Base-by-base conservation (phyloP, 805 yeast species). In the Starmerella stigmatis region DNA sequence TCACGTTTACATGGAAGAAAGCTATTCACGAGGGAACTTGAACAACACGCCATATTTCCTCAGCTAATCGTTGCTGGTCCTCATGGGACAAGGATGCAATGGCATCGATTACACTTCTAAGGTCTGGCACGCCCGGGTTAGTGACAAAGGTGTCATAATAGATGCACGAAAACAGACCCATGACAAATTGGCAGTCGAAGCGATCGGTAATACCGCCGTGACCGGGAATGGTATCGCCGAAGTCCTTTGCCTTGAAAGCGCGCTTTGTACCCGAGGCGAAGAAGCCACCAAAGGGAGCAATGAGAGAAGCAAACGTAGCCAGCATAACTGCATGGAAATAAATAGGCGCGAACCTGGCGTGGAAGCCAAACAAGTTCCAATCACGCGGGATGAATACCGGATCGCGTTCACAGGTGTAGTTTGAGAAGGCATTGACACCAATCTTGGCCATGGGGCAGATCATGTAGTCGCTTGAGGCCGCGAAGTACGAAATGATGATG, bases 211-310 rank as follows among this genome's bases (percentile, higher is more conserved):
- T 80, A 55, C 98, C 98, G 52, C 98, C 98, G 61, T 92, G 98
- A 26, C 98, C 98, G 13, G 98, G 98, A 55, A 92, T 92, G 9
- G 97, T 89, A 60, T 89, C 94, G 55, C 97, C 98, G 60, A 92
- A 92, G 65, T 92, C 98, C 66, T 92, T 92, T 45, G 88, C 86
- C 59, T 89, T 84, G 67, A 92, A 88, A 12, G 97, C 86, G 65
- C 98, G 78, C 69, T 92, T 92, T 57, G 92, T 72, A n/a, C 97
- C 98, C 44, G 94, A 81, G 6, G 97, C 97, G 59, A 92, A 92
- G 64, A 92, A 92, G 1, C 98, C 98, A 44, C 98, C 98, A 61
- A 92, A 92, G 48, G 98, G 98, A 3, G 98, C 98, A 63, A 92
- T 81, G 53, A 92, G 72, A 0, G 97, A 89, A 2, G 98, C 97